These are phyloP conservation scores for Neoboletus brunneissimus DNA, from an alignment of 768 basidiomycete genomes.

Conservation along the genomic window DNA sequence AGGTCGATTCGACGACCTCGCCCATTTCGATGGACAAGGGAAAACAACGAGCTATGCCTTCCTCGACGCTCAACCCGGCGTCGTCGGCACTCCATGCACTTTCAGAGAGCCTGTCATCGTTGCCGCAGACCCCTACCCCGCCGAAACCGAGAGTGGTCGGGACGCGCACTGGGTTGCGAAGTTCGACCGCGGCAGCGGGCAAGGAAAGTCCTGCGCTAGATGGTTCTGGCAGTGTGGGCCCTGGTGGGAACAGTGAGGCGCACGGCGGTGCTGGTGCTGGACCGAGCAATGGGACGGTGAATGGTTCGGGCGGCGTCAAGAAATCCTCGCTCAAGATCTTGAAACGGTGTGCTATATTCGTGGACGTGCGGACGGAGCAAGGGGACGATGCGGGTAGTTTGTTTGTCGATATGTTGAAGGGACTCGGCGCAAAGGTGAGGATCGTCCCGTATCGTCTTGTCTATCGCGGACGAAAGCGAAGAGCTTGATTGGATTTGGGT, in stretches of 20 bases:
- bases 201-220: slow-evolving; percentile 30
- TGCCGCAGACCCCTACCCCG: slow-evolving; percentile 41
- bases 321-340: slow-evolving; percentile 49
- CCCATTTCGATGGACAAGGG: slow-evolving; percentile 20
- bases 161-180: slow-evolving; percentile 48
- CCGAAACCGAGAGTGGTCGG: slow-evolving; percentile 39
- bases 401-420: slow-evolving; percentile 80
- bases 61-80: slow-evolving; percentile 26
- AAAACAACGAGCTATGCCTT: slow-evolving; percentile 16
- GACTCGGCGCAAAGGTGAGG: slow-evolving; percentile 76
- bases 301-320: slow-evolving; percentile 26
- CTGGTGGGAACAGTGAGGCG: slow-evolving; percentile 12
- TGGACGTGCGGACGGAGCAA: slow-evolving; percentile 72
- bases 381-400: slow-evolving; percentile 79
- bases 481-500: not conserved
- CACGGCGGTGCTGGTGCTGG: slow-evolving; percentile 23
- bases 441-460: not conserved
- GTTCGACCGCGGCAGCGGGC: slow-evolving; percentile 31
- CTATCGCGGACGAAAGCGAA: not conserved
- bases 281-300: slow-evolving; percentile 16
- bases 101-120: slow-evolving; percentile 56
- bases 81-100: slow-evolving; percentile 53
- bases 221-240: slow-evolving; percentile 35
- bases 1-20: slow-evolving; percentile 16
- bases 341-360: slow-evolving; percentile 75